Percentiles rank a stretch among this genome's conserved stretches.
Evolutionary conservation across 2,329 filamentous ascomycete species (phyloP).

Genomic region (Cercospora zeina): DNA sequence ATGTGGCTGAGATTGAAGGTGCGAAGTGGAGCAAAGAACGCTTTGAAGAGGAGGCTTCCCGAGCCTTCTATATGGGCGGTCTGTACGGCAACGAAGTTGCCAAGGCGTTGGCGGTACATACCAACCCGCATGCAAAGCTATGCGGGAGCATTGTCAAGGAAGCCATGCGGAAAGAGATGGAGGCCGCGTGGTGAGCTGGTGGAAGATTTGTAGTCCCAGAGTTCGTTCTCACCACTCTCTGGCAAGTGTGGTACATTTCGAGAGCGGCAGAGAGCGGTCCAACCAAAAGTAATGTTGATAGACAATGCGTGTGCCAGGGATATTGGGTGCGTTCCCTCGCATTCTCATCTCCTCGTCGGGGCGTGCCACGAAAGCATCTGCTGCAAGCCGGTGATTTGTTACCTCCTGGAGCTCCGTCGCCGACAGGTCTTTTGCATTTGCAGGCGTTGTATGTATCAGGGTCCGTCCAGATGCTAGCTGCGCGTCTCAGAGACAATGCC

Average conservation of each 20-base stretch:
- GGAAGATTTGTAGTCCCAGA: neutral
- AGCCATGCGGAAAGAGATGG: constrained; percentile 58
- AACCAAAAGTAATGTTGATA: neutral
- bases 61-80: constrained; percentile 56
- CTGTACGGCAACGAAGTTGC: constrained; percentile 59
- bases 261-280: neutral
- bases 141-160: constrained; percentile 63
- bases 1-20: constrained; percentile 39
- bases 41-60: constrained; percentile 58
- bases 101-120: constrained; percentile 59
- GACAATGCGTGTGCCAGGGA: neutral
- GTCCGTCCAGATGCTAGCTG: neutral
- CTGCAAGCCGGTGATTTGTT: neutral
- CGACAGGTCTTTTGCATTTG: neutral
- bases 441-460: neutral
- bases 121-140: constrained; percentile 64
- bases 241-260: too few species aligned
- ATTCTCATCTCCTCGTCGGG: neutral
- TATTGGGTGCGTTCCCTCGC: neutral
- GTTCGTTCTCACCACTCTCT: too few species aligned
- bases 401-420: neutral
- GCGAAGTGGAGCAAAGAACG: constrained; percentile 36
- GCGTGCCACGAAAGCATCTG: neutral
- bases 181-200: constrained; percentile 28
- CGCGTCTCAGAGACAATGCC: neutral